Conservation (phyloP, 140 eudicot species). For the Ambrosia hybrid region DNA sequence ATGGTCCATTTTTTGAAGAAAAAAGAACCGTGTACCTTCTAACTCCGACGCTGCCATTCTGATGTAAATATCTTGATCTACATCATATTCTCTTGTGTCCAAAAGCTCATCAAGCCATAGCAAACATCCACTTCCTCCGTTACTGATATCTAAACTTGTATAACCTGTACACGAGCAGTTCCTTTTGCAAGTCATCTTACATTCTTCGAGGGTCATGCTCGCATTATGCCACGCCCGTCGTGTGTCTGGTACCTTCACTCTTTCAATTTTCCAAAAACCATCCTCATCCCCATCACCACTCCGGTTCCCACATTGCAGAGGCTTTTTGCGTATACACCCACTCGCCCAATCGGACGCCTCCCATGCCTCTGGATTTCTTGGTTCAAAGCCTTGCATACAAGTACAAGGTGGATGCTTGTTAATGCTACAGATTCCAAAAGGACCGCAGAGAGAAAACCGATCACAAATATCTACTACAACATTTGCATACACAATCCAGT, state of each 20-base stretch:
- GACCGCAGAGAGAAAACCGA: slow-evolving; percentile 8
- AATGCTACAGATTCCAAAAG: slow-evolving; percentile 10
- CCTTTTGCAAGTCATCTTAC: no score
- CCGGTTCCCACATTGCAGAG: not conserved
- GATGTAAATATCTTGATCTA: slow-evolving; percentile 18
- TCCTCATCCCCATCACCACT: not conserved
- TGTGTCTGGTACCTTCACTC: not conserved
- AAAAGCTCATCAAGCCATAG: slow-evolving; percentile 19
- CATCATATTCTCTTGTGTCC: slow-evolving; percentile 14
- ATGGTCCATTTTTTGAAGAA: not conserved
- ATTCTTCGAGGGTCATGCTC: no score
- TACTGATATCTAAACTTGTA: no score
- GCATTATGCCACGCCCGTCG: no score
- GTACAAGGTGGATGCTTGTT: not conserved
- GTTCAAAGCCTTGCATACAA: not conserved
- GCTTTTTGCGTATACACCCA: not conserved
- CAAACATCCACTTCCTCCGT: no score
- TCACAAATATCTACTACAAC: not conserved
- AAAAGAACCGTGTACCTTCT: slow-evolving; percentile 6
- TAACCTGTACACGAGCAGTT: no score
- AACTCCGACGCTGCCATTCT: slow-evolving; percentile 29
- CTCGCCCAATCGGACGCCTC: slow-evolving; percentile 1
- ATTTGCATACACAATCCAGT: not conserved
- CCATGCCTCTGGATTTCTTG: slow-evolving; percentile 2
- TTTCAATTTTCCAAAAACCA: slow-evolving; percentile 8